Conservation (phyloP, 2,329 filamentous ascomycete species). For the Xylariaceae sp. region DNA sequence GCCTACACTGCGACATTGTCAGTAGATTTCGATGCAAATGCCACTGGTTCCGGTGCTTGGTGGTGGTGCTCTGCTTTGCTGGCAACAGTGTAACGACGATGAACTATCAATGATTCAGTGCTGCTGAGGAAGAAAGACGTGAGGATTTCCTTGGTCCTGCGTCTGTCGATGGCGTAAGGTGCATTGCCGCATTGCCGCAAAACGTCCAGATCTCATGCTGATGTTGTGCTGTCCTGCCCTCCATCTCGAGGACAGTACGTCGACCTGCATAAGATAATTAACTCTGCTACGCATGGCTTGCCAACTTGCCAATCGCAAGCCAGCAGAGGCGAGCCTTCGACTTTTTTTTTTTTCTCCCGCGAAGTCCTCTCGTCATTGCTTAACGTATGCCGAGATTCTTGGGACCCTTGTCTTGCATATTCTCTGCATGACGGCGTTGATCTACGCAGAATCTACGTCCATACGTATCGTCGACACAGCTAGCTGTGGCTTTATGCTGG, state of each 20-base stretch:
- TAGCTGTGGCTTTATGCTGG: constrained; percentile 1
- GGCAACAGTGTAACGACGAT: constrained; percentile 12
- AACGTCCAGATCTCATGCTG: constrained; percentile 7
- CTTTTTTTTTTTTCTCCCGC: constrained; percentile 4
- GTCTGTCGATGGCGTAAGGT: constrained; percentile 2
- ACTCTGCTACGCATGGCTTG: constrained; percentile 11
- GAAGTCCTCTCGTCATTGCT: constrained; percentile 1
- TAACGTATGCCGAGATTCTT: constrained; percentile 1
- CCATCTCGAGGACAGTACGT: constrained; percentile 13
- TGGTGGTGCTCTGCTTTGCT: constrained; percentile 13
- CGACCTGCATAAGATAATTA: constrained; percentile 11
- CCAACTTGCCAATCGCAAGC: constrained; percentile 8
- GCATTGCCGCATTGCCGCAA: constrained; percentile 8
- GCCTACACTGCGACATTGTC: constrained; percentile 2
- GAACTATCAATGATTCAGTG: constrained; percentile 4
- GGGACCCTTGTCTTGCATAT: background rate
- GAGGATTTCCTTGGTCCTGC: background rate
- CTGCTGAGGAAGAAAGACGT: background rate
- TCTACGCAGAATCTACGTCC: background rate
- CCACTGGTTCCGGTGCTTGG: constrained; percentile 3
- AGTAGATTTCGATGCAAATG: constrained; percentile 8
- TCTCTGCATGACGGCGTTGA: constrained; percentile 1
- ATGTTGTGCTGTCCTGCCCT: constrained; percentile 18
- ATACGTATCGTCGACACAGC: background rate
- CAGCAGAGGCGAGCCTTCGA: constrained; percentile 7